Evolutionary conservation across 805 yeast genomes (phyloP).

Genomic region (Saccharomycopsis fermentans): DNA sequence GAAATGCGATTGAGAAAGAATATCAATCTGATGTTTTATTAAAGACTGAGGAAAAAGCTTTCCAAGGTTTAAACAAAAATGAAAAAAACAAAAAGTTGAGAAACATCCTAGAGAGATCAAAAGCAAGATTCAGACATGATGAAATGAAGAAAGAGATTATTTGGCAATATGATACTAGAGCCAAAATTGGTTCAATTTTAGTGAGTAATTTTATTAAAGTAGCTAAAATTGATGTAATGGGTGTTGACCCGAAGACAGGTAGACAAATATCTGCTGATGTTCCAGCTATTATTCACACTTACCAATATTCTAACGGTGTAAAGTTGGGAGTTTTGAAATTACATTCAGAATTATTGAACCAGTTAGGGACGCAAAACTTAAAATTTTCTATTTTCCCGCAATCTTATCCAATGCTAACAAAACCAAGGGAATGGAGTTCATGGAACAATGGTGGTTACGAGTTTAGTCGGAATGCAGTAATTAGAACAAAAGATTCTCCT

Average conservation of each 20-base stretch:
- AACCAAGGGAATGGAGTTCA: constrained; percentile 82
- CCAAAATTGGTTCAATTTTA: constrained; percentile 75
- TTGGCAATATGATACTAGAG: constrained; percentile 50
- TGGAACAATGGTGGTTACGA: constrained; percentile 81
- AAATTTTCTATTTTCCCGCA: constrained; percentile 73
- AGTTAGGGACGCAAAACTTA: constrained; percentile 55
- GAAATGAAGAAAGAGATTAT: constrained; percentile 27
- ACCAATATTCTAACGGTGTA: constrained; percentile 69
- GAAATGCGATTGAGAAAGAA: constrained; percentile 77
- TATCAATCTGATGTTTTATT: constrained; percentile 60
- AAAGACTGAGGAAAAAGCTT: constrained; percentile 43
- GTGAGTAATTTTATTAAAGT: constrained; percentile 67
- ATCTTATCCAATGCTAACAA: constrained; percentile 80
- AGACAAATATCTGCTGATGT: constrained; percentile 57
- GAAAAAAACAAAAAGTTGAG: constrained; percentile 36
- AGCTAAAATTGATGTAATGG: constrained; percentile 73
- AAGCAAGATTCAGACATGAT: constrained; percentile 28
- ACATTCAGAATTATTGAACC: constrained; percentile 58
- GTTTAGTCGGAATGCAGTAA: constrained; percentile 49
- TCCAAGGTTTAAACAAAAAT: constrained; percentile 37
- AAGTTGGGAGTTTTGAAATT: constrained; percentile 73
- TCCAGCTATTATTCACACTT: constrained; percentile 86
- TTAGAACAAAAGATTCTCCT: constrained; percentile 75
- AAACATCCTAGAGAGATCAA: constrained; percentile 31
- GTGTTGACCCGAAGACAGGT: constrained; percentile 72